phyloP scores from a whole-genome alignment of 306 rosid genomes.

The Malus fusca region DNA sequence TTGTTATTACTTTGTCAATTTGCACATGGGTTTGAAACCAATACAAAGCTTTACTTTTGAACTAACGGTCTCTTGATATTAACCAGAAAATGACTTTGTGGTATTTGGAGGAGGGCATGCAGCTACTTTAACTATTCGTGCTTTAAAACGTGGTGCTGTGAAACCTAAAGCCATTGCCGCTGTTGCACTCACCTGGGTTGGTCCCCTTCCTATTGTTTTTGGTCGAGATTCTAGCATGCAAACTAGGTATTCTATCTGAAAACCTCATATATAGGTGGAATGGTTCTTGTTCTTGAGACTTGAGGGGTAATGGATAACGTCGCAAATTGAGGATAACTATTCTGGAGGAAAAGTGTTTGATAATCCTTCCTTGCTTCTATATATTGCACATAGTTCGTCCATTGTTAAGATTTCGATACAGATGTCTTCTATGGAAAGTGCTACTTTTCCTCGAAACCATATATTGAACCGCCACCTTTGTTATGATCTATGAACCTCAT shows the following conservation, averaged over 20 bases:
- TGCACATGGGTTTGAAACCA: neutral
- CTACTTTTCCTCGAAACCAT: neutral
- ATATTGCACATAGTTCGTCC: constrained; percentile 1
- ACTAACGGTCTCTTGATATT: constrained; percentile 16
- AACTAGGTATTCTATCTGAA: constrained; percentile 47
- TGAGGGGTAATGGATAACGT: neutral
- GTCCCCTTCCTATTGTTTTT: constrained; percentile 94
- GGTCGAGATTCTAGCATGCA: constrained; percentile 95
- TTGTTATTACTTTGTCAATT: neutral
- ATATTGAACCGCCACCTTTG: neutral
- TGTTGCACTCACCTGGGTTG: constrained; percentile 94
- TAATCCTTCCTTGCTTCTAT: neutral
- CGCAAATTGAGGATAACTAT: neutral
- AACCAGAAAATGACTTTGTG: constrained; percentile 59
- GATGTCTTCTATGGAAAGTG: neutral
- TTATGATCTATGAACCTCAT: constrained; percentile 7
- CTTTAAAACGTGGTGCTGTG: constrained; percentile 70
- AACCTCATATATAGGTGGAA: neutral
- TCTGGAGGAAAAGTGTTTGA: neutral
- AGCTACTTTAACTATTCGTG: constrained; percentile 61
- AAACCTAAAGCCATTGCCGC: constrained; percentile 84
- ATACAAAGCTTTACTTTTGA: neutral
- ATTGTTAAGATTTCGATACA: neutral
- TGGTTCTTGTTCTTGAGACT: neutral
- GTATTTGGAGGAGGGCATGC: constrained; percentile 96